Conservation (phyloP, 2,329 filamentous ascomycete genomes). For the Pestalotiopsis sp. region DNA sequence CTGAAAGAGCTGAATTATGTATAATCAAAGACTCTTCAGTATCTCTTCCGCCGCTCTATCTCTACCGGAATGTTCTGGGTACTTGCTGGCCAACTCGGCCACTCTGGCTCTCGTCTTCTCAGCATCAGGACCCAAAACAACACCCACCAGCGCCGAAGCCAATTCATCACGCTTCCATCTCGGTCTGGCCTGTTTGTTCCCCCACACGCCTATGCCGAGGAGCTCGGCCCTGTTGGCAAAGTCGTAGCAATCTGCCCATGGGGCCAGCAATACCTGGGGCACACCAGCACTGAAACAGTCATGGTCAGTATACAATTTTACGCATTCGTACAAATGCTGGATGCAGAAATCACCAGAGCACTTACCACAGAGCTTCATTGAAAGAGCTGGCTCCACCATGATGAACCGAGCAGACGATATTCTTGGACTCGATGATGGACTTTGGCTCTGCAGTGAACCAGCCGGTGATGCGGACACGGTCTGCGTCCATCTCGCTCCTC, state of each 20-base stretch:
- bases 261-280: conserved; percentile 21
- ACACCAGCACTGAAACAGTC: conserved; percentile 17
- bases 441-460: conserved; percentile 1
- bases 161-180: conserved; percentile 1
- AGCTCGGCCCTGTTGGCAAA: conserved; percentile 22
- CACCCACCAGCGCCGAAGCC: neutral
- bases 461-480: conserved; percentile 1
- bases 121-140: neutral
- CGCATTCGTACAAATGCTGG: neutral
- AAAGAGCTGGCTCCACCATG: conserved; percentile 39
- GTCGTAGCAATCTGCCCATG: conserved; percentile 25
- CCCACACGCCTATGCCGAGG: conserved; percentile 22
- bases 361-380: conserved; percentile 17
- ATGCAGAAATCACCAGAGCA: neutral
- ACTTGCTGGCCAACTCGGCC: neutral
- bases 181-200: conserved; percentile 10
- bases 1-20: too few relatives aligned
- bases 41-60: neutral
- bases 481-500: conserved; percentile 14
- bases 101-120: neutral
- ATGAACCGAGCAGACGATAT: conserved; percentile 34
- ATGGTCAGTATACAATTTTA: neutral
- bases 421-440: conserved; percentile 22
- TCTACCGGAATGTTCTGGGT: neutral
- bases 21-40: neutral